phyloP scores from a whole-genome alignment of 1,284 basidiomycete species.

The Athelia psychrophila region DNA sequence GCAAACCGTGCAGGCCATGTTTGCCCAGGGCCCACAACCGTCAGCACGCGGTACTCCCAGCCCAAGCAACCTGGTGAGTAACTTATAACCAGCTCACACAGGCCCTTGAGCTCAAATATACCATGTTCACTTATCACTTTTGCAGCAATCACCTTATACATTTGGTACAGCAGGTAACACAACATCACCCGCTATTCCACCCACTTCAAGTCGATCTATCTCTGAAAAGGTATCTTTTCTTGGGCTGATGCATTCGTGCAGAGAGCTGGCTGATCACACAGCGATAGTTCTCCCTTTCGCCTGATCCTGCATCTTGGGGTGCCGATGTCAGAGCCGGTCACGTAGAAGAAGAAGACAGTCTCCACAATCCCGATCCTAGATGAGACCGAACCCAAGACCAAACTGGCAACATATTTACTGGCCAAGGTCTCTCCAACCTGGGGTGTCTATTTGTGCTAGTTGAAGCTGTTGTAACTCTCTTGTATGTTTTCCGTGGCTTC shows the following conservation, averaged over 20 bases:
- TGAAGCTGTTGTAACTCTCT: slow-evolving; percentile 22
- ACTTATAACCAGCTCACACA: slow-evolving; percentile 1
- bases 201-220: slow-evolving; percentile 31
- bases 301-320: slow-evolving; percentile 26
- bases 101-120: slow-evolving; percentile 4
- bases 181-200: too few species aligned
- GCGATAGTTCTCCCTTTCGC: slow-evolving; percentile 26
- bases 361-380: slow-evolving; percentile 25
- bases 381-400: slow-evolving; percentile 18
- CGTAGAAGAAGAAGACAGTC: slow-evolving; percentile 25
- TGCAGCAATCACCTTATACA: too few species aligned
- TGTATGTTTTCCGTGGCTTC: slow-evolving; percentile 6
- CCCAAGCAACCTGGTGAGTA: slow-evolving; percentile 1
- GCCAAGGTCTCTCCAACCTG: slow-evolving; percentile 37
- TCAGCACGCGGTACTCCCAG: slow-evolving; percentile 30
- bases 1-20: slow-evolving; percentile 44
- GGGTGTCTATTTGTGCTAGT: slow-evolving; percentile 36
- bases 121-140: too few species aligned
- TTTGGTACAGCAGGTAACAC: too few species aligned
- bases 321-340: slow-evolving; percentile 12
- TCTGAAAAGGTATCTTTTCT: slow-evolving; percentile 54
- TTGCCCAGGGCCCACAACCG: slow-evolving; percentile 39
- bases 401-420: slow-evolving; percentile 29
- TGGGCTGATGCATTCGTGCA: too few species aligned
- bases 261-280: too few species aligned